Evolutionary conservation across 106 monocot genomes (phyloP).

Genomic region (Cymbidium sinense): DNA sequence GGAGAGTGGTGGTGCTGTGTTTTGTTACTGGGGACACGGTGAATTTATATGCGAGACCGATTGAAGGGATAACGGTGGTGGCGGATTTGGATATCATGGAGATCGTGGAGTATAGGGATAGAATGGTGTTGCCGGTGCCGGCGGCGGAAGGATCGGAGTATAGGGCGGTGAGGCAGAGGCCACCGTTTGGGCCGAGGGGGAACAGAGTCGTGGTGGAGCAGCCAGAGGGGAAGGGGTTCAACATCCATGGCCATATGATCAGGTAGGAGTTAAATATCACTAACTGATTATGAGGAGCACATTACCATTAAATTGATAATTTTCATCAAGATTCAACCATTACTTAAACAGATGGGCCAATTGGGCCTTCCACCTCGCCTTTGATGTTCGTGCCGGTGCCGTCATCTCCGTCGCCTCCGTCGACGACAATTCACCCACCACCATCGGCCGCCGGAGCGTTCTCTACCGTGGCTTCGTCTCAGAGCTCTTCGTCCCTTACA

Average conservation of each 20-base stretch:
- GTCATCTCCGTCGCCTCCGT: constrained; percentile 58
- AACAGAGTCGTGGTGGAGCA: constrained; percentile 27
- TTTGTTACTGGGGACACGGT: constrained; percentile 28
- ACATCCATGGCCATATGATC: constrained; percentile 37
- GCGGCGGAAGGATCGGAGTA: constrained; percentile 43
- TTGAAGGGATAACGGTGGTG: constrained; percentile 48
- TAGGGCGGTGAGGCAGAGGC: constrained; percentile 11
- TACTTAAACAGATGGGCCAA: constrained; percentile 52
- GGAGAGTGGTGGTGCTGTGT: constrained; percentile 40
- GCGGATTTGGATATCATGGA: constrained; percentile 51
- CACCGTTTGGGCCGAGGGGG: constrained; percentile 23
- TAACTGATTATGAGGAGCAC: too few species aligned
- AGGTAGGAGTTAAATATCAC: background rate
- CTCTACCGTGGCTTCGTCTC: constrained; percentile 59
- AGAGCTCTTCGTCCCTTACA: constrained; percentile 77
- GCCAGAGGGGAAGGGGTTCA: constrained; percentile 37
- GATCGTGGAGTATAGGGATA: constrained; percentile 38
- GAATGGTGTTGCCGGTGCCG: constrained; percentile 37
- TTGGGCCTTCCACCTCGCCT: constrained; percentile 67
- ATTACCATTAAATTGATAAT: too few species aligned
- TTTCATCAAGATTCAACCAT: too few species aligned
- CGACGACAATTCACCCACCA: background rate
- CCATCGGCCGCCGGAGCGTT: constrained; percentile 19
- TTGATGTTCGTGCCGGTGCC: constrained; percentile 54
- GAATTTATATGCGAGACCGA: constrained; percentile 45